These are phyloP conservation scores for Magnaporthiopsis poae DNA, from an alignment of 2,329 filamentous ascomycete genomes.

Conservation along the genomic window DNA sequence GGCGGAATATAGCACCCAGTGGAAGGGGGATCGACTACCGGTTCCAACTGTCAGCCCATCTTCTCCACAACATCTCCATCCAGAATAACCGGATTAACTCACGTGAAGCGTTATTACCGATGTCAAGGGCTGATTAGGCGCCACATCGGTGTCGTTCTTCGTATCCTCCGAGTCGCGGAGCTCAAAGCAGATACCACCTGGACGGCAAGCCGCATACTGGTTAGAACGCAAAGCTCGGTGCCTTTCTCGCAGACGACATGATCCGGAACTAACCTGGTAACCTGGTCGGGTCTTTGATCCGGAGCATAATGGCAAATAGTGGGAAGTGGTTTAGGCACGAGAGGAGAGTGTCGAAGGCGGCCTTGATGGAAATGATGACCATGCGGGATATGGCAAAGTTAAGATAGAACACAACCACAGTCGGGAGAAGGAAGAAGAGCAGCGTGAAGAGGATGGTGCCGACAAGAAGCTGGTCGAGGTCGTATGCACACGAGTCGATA, in stretches of 20 bases:
- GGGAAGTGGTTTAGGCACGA: slow-evolving; percentile 97
- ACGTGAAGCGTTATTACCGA: slow-evolving; percentile 85
- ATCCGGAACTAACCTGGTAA: slow-evolving; percentile 56
- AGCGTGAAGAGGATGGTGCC: slow-evolving; percentile 95
- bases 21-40: slow-evolving; percentile 73
- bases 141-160: slow-evolving; percentile 24
- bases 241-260: background rate
- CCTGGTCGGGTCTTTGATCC: slow-evolving; percentile 82
- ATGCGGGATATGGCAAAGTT: slow-evolving; percentile 92
- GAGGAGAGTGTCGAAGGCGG: slow-evolving; percentile 77
- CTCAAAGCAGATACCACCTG: slow-evolving; percentile 80
- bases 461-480: slow-evolving; percentile 88
- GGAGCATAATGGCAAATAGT: slow-evolving; percentile 89
- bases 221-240: slow-evolving; percentile 10
- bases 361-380: slow-evolving; percentile 88
- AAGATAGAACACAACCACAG: slow-evolving; percentile 90
- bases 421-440: slow-evolving; percentile 87
- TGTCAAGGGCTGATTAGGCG: slow-evolving; percentile 44
- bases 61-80: background rate
- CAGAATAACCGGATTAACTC: slow-evolving; percentile 14
- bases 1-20: slow-evolving; percentile 88
- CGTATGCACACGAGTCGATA: slow-evolving; percentile 98
- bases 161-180: slow-evolving; percentile 61
- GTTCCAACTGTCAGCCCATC: slow-evolving; percentile 7
- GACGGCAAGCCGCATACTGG: background rate